A percentile compares a stretch with the other conserved stretches of the same genome.
phyloP scores from a whole-genome alignment of 352 stramenopile genomes.

The Elongisporangium anandrum region DNA sequence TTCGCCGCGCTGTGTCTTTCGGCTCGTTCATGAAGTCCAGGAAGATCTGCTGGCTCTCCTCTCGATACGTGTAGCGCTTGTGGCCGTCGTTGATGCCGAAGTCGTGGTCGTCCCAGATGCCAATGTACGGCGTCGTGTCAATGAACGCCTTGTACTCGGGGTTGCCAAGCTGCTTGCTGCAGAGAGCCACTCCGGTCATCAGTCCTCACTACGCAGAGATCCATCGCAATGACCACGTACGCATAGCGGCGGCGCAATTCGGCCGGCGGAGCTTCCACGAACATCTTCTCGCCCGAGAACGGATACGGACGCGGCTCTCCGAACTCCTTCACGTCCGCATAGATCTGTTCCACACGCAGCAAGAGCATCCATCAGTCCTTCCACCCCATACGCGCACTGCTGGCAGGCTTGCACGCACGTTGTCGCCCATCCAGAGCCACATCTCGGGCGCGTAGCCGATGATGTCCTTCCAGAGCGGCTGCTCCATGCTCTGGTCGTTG shows the following conservation, averaged over 20 bases:
- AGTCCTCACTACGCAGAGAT: too few relatives aligned
- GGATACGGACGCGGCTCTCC: constrained; percentile 33
- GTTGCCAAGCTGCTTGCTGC: constrained; percentile 58
- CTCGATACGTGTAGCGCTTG: constrained; percentile 66
- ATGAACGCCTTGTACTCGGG: constrained; percentile 63
- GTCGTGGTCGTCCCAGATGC: constrained; percentile 90
- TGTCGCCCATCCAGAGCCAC: constrained; percentile 88
- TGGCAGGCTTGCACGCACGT: constrained; percentile 26
- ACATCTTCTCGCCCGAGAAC: constrained; percentile 51
- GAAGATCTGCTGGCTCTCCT: constrained; percentile 82
- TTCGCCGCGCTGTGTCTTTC: constrained; percentile 60
- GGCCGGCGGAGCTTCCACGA: constrained; percentile 41
- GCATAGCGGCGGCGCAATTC: constrained; percentile 59
- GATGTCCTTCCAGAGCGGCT: constrained; percentile 75
- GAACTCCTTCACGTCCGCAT: constrained; percentile 61
- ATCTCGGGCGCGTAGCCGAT: constrained; percentile 53
- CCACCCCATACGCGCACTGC: not conserved
- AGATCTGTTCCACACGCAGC: constrained; percentile 41
- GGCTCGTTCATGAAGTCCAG: constrained; percentile 83
- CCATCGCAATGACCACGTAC: too few relatives aligned
- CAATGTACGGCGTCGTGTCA: constrained; percentile 65
- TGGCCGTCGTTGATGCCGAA: constrained; percentile 89
- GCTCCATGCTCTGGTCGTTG: constrained; percentile 82
- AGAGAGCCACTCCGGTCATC: not conserved
- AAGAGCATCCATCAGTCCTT: not conserved